These are phyloP conservation scores for Blepharisma japonicum DNA, from an alignment of 73 alveolate genomes.

Conservation along the genomic window DNA sequence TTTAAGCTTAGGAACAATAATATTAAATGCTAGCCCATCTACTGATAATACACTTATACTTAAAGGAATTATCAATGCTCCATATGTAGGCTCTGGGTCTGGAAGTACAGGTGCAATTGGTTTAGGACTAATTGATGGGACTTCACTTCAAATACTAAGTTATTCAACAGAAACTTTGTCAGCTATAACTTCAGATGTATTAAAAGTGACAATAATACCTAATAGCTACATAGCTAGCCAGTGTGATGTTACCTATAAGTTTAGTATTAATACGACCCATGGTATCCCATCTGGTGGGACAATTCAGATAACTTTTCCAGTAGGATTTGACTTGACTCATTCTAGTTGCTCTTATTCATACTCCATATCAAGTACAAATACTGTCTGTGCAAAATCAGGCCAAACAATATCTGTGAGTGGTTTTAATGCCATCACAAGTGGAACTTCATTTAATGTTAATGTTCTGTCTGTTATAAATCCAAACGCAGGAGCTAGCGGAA, in stretches of 20 bases:
- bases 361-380: neutral
- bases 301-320: neutral
- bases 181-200: no score
- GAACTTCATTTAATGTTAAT: neutral
- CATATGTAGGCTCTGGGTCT: constrained; percentile 1
- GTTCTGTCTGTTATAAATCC: neutral
- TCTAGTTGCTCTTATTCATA: constrained; percentile 8
- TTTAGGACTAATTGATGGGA: no score
- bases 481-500: neutral
- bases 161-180: no score
- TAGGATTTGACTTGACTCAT: neutral
- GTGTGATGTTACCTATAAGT: neutral
- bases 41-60: no score
- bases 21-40: no score
- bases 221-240: no score
- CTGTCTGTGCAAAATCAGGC: neutral
- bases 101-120: neutral
- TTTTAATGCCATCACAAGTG: neutral
- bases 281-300: neutral
- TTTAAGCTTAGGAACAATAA: no score
- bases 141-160: no score
- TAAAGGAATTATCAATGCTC: neutral
- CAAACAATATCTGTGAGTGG: neutral
- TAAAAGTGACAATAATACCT: neutral
- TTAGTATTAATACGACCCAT: neutral